Percentiles rank a stretch among this genome's conserved stretches.
phyloP scores from a whole-genome alignment of 495 filamentous ascomycete species.

The Stereocaulon alpinum region DNA sequence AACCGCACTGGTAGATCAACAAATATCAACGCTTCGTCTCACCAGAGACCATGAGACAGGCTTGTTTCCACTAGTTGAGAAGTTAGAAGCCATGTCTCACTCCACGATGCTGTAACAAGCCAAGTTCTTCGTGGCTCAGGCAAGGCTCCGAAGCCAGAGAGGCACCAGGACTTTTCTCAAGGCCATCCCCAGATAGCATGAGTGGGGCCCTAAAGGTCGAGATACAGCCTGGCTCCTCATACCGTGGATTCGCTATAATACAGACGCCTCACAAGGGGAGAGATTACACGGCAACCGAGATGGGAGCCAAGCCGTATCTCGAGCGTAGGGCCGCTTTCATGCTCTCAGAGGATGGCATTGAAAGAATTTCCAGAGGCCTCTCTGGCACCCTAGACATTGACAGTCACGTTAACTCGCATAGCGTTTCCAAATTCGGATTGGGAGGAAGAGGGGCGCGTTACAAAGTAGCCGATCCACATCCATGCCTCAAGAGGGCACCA shows the following conservation, averaged over 20 bases:
- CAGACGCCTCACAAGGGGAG: not conserved
- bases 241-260: not conserved
- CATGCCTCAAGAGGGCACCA: not conserved
- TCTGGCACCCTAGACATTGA: not conserved
- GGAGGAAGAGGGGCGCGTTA: not conserved
- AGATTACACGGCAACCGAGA: not conserved
- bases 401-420: constrained; percentile 6
- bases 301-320: not conserved
- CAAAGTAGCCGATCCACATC: not conserved
- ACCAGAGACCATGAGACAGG: not conserved
- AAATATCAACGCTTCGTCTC: not conserved
- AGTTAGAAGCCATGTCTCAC: not conserved
- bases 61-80: not conserved
- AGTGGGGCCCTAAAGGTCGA: not conserved
- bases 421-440: not conserved
- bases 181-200: not conserved
- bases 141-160: constrained; percentile 5
- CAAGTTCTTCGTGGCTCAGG: not conserved
- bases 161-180: not conserved
- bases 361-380: not conserved
- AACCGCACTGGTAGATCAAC: not conserved
- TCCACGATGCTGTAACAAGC: not conserved
- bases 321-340: not conserved
- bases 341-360: not conserved
- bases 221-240: not conserved